These are phyloP conservation scores for Fusarium begoniae DNA, from an alignment of 2,329 filamentous ascomycete genomes.

Conservation along the genomic window DNA sequence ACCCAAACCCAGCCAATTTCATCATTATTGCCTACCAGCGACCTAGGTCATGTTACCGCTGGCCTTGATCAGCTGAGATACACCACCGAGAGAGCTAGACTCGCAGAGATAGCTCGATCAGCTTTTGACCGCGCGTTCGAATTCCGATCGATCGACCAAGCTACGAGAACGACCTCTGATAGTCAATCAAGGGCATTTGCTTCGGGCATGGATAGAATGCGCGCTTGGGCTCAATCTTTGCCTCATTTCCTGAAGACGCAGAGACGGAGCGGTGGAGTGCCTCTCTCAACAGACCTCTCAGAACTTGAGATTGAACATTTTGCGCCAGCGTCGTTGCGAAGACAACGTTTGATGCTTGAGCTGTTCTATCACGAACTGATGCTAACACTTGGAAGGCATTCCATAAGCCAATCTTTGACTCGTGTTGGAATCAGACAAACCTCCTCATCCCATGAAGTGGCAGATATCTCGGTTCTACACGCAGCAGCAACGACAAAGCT, in stretches of 20 bases:
- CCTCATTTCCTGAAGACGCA: not conserved
- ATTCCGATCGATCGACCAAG: fast-evolving
- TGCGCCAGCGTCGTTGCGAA: not conserved
- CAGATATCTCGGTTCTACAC: not conserved
- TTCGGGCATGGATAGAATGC: not conserved
- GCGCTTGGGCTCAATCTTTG: not conserved
- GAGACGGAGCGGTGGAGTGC: not conserved
- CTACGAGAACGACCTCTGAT: fast-evolving
- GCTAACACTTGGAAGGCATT: fast-evolving
- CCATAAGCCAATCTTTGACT: not conserved
- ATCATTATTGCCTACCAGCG: not conserved
- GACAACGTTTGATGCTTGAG: not conserved
- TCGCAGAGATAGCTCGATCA: not conserved
- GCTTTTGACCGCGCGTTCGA: not conserved
- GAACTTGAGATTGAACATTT: not conserved
- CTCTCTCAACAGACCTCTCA: not conserved
- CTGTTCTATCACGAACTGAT: not conserved
- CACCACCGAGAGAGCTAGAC: not conserved
- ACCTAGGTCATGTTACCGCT: fast-evolving
- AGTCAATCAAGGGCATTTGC: fast-evolving
- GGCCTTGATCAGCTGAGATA: not conserved
- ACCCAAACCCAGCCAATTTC: too few relatives aligned
- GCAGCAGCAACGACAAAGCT: not conserved
- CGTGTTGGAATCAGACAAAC: fast-evolving
- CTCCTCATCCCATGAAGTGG: fast-evolving